Percentiles rank a stretch among this genome's conserved stretches.
Evolutionary conservation across 164 flowering plant genomes (phyloP).

Genomic region (Dillenia turbinata): DNA sequence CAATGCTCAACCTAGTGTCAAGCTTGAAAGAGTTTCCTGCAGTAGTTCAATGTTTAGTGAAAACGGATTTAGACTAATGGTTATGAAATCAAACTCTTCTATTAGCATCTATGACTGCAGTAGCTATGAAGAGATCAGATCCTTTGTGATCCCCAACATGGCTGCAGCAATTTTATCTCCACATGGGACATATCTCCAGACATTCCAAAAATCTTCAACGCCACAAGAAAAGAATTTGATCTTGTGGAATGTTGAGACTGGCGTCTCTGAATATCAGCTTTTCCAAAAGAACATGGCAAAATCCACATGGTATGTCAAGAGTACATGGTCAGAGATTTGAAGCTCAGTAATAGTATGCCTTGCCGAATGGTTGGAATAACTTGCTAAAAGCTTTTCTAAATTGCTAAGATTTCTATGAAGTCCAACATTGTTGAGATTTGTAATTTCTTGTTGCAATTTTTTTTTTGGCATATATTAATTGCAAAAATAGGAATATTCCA

Average conservation of each 20-base stretch:
- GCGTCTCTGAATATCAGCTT: constrained; percentile 54
- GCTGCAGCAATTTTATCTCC: constrained; percentile 76
- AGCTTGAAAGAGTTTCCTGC: constrained; percentile 63
- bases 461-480: too few species aligned
- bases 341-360: too few species aligned
- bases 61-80: constrained; percentile 78
- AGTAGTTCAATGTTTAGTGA: constrained; percentile 56
- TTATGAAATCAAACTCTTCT: constrained; percentile 50
- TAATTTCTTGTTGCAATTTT: too few species aligned
- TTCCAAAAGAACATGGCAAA: constrained; percentile 86
- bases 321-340: too few species aligned
- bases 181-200: constrained; percentile 79
- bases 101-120: constrained; percentile 53
- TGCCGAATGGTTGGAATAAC: too few species aligned
- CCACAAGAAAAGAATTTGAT: constrained; percentile 82
- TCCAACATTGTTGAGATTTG: too few species aligned
- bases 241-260: constrained; percentile 60
- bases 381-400: too few species aligned
- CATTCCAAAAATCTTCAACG: constrained; percentile 67
- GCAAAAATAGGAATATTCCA: too few species aligned
- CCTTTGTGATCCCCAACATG: constrained; percentile 57
- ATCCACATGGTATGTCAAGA: constrained; percentile 60
- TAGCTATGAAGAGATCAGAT: constrained; percentile 45
- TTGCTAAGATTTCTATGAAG: too few species aligned
- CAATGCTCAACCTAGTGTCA: constrained; percentile 52